Evolutionary conservation across 805 yeast genomes (phyloP).

Genomic region (Candida maesae): DNA sequence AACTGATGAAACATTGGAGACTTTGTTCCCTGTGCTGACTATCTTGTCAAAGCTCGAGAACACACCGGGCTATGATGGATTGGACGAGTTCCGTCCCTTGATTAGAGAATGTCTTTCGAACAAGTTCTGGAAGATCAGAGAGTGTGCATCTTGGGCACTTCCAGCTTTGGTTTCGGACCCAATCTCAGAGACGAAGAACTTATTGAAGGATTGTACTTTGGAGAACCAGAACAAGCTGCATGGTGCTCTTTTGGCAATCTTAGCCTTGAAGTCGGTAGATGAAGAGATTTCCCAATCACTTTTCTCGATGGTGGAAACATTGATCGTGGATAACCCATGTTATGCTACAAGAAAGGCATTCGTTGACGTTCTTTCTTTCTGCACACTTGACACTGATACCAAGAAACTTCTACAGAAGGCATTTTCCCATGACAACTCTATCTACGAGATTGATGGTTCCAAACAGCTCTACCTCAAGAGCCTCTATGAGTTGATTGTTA

Average conservation of each 20-base stretch:
- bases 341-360: constrained; percentile 34
- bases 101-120: constrained; percentile 48
- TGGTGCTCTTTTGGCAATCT: constrained; percentile 53
- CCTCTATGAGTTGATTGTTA: constrained; percentile 27
- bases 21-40: constrained; percentile 71
- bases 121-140: constrained; percentile 78
- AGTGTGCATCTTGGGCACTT: constrained; percentile 74
- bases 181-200: constrained; percentile 25
- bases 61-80: constrained; percentile 49
- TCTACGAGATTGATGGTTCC: constrained; percentile 41
- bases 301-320: constrained; percentile 7
- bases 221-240: constrained; percentile 47
- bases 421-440: constrained; percentile 31
- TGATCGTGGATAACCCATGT: constrained; percentile 27
- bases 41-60: constrained; percentile 66
- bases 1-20: constrained; percentile 42
- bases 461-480: constrained; percentile 43
- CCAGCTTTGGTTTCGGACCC: constrained; percentile 43
- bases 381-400: constrained; percentile 6
- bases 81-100: constrained; percentile 48
- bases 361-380: constrained; percentile 20
- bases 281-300: constrained; percentile 6
- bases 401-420: constrained; percentile 31
- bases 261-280: constrained; percentile 28
- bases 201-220: constrained; percentile 25